Evolutionary conservation across 2,329 filamentous ascomycete genomes (phyloP), one percentile per base, ranked within the genome.

Genomic region (Talaromyces sp.): DNA sequence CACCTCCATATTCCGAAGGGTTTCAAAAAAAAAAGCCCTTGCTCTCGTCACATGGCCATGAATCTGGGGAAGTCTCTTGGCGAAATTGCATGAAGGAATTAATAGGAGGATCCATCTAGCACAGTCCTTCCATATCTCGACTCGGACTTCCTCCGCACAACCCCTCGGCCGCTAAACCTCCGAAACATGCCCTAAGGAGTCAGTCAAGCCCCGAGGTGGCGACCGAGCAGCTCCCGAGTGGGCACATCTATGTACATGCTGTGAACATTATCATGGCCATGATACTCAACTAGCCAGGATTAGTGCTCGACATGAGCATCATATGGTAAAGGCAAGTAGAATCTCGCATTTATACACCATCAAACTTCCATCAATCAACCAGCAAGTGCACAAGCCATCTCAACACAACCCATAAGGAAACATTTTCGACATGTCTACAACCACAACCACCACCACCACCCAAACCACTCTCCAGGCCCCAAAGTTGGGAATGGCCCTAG

Each of bases 121-220:
- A 27, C 27, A 27, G 7, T 27, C 27, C 27, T 27, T n/a, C 13
- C 24, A 6, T 21, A 55, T 4, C 3, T 38, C 14, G 11, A 3
- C 32, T 21, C 24, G 29, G 21, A 10, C 7, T 55, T 38, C 2
- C 43, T 50, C 56, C 56, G 17, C 7, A 32, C 27, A 17, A 29
- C 11, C 9, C 4, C 11, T 57, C 56, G 56, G 56, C 46, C 56
- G 56, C 56, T 58, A 58, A 38, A n/a, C 19, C 43, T 58, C 56
- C 31, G 56, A 27, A 24, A 27, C 27, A 27, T 4, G 9, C 29
- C 56, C 56, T 51, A 50, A 51, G 27, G 27, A 27, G 2, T 9
- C 24, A 35, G n/a, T n/a, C n/a, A n/a, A 58, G 56, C 56, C 43
- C 56, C 56, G 56, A 58, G 17, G 46, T 49, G 27, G 13, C 19